phyloP scores from a whole-genome alignment of 2,329 filamentous ascomycete species.

The Scytalidium lignicola region DNA sequence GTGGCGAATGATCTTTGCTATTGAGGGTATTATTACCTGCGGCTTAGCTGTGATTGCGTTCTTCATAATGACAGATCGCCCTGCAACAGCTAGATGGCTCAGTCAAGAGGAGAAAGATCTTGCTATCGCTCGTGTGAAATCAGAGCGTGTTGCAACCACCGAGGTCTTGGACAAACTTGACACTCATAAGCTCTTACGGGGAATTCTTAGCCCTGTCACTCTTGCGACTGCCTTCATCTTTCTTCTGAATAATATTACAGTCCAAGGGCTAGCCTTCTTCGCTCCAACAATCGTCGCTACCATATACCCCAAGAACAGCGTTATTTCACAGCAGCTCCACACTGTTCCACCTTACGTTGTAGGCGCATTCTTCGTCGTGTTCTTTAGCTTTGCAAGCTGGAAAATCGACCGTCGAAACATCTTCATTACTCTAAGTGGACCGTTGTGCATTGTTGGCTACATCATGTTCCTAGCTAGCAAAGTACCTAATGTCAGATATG shows the following conservation, averaged over 20 bases:
- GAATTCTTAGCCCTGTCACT: conserved; percentile 59
- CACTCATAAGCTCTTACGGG: conserved; percentile 50
- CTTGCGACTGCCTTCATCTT: conserved; percentile 52
- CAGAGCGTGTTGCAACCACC: conserved; percentile 56
- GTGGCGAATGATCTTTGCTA: conserved; percentile 68
- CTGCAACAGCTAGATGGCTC: conserved; percentile 63
- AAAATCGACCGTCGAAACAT: conserved; percentile 53
- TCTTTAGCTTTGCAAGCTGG: conserved; percentile 58
- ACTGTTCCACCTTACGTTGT: conserved; percentile 68
- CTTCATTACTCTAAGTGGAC: conserved; percentile 55
- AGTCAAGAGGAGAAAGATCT: conserved; percentile 59
- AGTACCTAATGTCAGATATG: conserved; percentile 53
- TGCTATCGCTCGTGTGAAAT: conserved; percentile 60
- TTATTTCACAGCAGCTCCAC: conserved; percentile 61
- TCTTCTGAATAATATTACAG: conserved; percentile 61
- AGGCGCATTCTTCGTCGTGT: conserved; percentile 60
- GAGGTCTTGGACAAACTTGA: conserved; percentile 59
- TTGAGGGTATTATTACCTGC: conserved; percentile 63
- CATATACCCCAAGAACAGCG: conserved; percentile 55
- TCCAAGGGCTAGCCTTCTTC: conserved; percentile 67
- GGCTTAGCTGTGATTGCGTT: conserved; percentile 53
- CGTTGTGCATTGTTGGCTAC: conserved; percentile 64
- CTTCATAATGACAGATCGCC: conserved; percentile 60
- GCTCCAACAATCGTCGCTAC: conserved; percentile 63
- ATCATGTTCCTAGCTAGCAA: conserved; percentile 61